A percentile compares a stretch with the other conserved stretches of the same genome.
Evolutionary conservation across 768 basidiomycete species (phyloP).

Genomic region (Russula sp.): DNA sequence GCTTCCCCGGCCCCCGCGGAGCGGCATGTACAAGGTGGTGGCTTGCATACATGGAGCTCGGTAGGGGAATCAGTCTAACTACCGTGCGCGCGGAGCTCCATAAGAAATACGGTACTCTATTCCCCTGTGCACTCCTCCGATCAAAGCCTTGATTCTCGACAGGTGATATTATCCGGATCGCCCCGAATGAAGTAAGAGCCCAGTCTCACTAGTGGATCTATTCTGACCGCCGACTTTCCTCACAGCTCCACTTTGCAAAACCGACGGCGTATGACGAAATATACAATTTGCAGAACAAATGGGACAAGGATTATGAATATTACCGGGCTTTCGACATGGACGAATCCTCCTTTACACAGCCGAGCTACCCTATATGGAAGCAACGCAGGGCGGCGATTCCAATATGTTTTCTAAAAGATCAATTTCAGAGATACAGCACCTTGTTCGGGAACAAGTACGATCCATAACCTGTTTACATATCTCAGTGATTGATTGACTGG

Average conservation of each 20-base stretch:
- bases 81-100: constrained; percentile 13
- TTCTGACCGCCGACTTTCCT: not conserved
- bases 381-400: constrained; percentile 37
- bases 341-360: constrained; percentile 40
- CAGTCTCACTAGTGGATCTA: not conserved
- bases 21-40: constrained; percentile 22
- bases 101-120: constrained; percentile 12
- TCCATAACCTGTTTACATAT: not conserved
- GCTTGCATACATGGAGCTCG: constrained; percentile 24
- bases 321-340: constrained; percentile 42
- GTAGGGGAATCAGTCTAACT: constrained; percentile 14
- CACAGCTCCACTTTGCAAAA: constrained; percentile 21
- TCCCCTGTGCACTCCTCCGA: not conserved
- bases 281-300: constrained; percentile 30
- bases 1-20: constrained; percentile 19
- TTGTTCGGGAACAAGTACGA: constrained; percentile 38
- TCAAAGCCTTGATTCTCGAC: not conserved
- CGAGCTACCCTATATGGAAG: constrained; percentile 39
- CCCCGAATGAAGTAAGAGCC: constrained; percentile 24
- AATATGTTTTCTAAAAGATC: constrained; percentile 43
- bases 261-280: constrained; percentile 22
- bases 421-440: constrained; percentile 38
- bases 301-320: constrained; percentile 42
- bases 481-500: not conserved
- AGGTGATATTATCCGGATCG: constrained; percentile 24